These are phyloP conservation scores for Colletotrichum truncatum DNA, from an alignment of 2,329 filamentous ascomycete species.

Conservation along the genomic window DNA sequence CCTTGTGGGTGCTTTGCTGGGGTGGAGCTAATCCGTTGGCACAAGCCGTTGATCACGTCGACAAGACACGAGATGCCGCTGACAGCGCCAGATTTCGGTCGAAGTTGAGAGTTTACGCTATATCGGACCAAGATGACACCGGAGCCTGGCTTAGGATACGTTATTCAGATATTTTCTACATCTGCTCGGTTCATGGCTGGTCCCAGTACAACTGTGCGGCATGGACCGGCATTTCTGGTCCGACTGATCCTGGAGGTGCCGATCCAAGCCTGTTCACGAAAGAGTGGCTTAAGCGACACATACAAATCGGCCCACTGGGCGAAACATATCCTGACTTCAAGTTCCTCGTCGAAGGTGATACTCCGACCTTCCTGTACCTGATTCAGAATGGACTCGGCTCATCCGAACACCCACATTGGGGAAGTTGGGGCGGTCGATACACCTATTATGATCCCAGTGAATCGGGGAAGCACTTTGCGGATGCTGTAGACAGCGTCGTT, in stretches of 20 bases:
- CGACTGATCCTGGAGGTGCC: conserved; percentile 49
- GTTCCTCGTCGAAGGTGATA: conserved; percentile 63
- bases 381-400: conserved; percentile 57
- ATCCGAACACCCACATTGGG: conserved; percentile 54
- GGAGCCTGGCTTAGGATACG: conserved; percentile 63
- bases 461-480: conserved; percentile 36
- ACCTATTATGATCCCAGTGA: too few relatives aligned
- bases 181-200: conserved; percentile 63
- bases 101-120: conserved; percentile 61
- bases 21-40: conserved; percentile 63
- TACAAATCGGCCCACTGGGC: conserved; percentile 58
- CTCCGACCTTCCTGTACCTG: conserved; percentile 58
- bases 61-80: conserved; percentile 40
- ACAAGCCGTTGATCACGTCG: conserved; percentile 47
- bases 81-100: conserved; percentile 46
- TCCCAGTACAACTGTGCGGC: conserved; percentile 62
- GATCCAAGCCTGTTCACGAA: conserved; percentile 54
- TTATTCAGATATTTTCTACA: conserved; percentile 65
- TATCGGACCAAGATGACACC: conserved; percentile 68
- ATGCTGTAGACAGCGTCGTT: conserved; percentile 38
- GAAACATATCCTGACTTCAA: conserved; percentile 53
- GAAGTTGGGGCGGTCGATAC: conserved; percentile 61
- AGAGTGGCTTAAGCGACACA: conserved; percentile 60
- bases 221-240: conserved; percentile 61
- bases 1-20: conserved; percentile 62